Evolutionary conservation across 257 asterid genomes (phyloP).

Genomic region (Schizonepeta tenuifolia): DNA sequence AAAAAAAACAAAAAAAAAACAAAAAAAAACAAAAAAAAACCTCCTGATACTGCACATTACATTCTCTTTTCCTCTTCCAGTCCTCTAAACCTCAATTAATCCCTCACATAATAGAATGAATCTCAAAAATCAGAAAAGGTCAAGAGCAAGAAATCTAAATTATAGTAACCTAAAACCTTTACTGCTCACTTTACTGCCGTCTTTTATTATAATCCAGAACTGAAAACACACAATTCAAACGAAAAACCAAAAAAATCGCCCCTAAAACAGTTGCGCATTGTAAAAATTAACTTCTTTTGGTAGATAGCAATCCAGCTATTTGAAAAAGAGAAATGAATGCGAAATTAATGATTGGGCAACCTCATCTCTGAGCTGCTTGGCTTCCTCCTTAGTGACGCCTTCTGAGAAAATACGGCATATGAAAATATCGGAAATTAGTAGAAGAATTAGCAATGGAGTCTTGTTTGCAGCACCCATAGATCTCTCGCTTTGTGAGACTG

Average conservation of each 20-base stretch:
- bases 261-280: neutral
- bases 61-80: conserved; percentile 11
- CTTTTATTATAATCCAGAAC: conserved; percentile 11
- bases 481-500: conserved; percentile 37
- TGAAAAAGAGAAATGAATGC: conserved; percentile 18
- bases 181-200: conserved; percentile 2
- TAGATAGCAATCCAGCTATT: conserved; percentile 7
- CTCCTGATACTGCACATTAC: conserved; percentile 6
- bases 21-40: no score
- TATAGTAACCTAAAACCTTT: neutral
- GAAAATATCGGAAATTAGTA: conserved; percentile 49
- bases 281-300: neutral
- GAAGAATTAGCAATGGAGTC: conserved; percentile 43
- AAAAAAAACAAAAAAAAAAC: no score
- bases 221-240: neutral
- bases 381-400: conserved; percentile 81
- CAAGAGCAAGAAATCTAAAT: conserved; percentile 1
- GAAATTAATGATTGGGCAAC: conserved; percentile 35
- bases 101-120: conserved; percentile 20
- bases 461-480: conserved; percentile 65
- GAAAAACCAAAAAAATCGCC: conserved; percentile 15
- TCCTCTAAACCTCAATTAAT: neutral
- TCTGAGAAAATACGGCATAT: conserved; percentile 53
- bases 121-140: conserved; percentile 1
- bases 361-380: conserved; percentile 88